Evolutionary conservation across 148 eudicot genomes (phyloP).

Genomic region (Agrostemma githago): DNA sequence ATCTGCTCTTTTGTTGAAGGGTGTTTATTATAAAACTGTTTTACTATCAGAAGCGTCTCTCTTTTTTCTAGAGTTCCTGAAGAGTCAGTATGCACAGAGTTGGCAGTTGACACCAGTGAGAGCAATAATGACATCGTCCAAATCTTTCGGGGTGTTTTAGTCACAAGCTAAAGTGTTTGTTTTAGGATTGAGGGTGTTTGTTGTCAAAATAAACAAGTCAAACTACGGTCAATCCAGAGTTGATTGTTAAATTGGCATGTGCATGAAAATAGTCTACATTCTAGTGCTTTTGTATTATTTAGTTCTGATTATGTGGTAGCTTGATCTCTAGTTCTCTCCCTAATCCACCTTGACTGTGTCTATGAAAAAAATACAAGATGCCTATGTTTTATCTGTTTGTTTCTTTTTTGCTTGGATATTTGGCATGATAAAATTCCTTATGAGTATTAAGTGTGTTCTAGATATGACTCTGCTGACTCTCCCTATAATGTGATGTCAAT

Average conservation of each 20-base stretch:
- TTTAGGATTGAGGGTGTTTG: background rate
- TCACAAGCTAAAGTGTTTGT: background rate
- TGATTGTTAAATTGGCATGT: background rate
- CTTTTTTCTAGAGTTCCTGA: background rate
- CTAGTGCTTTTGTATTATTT: background rate
- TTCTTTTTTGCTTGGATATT: background rate
- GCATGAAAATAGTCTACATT: background rate
- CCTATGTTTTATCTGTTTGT: background rate
- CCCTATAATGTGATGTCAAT: background rate
- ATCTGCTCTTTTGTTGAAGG: constrained; percentile 2
- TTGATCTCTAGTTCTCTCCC: background rate
- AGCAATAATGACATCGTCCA: background rate
- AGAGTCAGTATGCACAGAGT: background rate
- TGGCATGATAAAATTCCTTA: background rate
- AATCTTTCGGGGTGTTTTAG: background rate
- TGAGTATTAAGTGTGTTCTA: background rate
- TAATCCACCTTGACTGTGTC: background rate
- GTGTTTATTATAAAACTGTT: background rate
- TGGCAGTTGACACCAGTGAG: background rate
- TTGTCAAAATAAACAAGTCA: background rate
- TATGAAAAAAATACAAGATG: background rate
- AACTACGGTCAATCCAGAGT: background rate
- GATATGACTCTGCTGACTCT: background rate
- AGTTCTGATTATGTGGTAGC: background rate
- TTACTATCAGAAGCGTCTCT: background rate